A percentile compares a stretch with the other conserved stretches of the same genome.
Evolutionary conservation across 768 basidiomycete genomes (phyloP).

Genomic region (Hydnomerulius pinastri): DNA sequence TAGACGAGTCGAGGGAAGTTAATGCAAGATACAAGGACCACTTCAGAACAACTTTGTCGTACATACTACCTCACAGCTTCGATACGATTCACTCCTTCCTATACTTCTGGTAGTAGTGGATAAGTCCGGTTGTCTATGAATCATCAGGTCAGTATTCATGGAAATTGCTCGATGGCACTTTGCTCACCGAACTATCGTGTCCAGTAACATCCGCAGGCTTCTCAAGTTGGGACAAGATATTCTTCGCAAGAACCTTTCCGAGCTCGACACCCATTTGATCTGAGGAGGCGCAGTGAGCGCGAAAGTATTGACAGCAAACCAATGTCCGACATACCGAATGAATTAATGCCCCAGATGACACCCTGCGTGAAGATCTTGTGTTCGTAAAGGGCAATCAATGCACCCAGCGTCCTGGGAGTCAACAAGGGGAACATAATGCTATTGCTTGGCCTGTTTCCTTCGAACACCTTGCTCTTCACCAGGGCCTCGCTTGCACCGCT

Average conservation of each 20-base stretch:
- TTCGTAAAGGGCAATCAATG: conserved; percentile 90
- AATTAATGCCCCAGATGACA: conserved; percentile 98
- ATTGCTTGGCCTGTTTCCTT: conserved; percentile 96
- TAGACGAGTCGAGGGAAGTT: conserved; percentile 2
- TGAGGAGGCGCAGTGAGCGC: conserved; percentile 27
- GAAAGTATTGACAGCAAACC: neutral
- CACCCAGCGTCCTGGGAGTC: conserved; percentile 86
- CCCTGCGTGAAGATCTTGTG: conserved; percentile 99
- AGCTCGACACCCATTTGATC: conserved; percentile 99
- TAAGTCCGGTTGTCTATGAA: conserved; percentile 86
- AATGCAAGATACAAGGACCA: conserved; percentile 26
- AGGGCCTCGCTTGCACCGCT: conserved; percentile 77
- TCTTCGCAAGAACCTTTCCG: conserved; percentile 96
- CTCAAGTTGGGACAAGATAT: conserved; percentile 87
- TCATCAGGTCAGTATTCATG: conserved; percentile 6
- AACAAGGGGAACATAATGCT: conserved; percentile 92
- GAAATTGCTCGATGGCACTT: neutral
- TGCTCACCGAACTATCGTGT: conserved; percentile 80
- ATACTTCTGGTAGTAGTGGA: conserved; percentile 94
- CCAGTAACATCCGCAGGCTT: conserved; percentile 76
- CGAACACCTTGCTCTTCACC: conserved; percentile 97
- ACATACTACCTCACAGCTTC: conserved; percentile 31
- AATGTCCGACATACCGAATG: conserved; percentile 67
- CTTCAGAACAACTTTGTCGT: conserved; percentile 15
- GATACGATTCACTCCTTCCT: conserved; percentile 60